Percentiles rank a stretch among this genome's conserved stretches.
These are phyloP conservation scores for Gossypium armourianum DNA, from an alignment of 441 rosid genomes.

Conservation along the genomic window DNA sequence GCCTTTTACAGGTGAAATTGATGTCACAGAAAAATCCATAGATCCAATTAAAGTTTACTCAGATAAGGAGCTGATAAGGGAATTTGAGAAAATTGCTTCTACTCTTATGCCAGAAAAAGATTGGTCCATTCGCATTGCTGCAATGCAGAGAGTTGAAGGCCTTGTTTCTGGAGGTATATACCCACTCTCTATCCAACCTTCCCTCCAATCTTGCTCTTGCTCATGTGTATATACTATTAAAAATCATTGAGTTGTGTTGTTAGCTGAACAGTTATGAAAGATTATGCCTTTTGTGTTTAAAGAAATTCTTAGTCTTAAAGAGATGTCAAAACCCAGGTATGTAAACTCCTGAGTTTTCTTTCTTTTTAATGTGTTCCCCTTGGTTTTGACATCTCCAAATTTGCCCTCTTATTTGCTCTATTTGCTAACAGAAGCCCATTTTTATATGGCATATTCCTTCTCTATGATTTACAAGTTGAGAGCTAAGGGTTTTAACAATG, in stretches of 20 bases:
- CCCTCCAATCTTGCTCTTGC: background rate
- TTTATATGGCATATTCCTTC: background rate
- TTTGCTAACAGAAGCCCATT: background rate
- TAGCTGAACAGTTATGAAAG: background rate
- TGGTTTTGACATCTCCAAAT: background rate
- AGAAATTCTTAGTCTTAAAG: background rate
- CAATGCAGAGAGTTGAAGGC: slow-evolving; percentile 93
- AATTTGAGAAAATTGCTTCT: slow-evolving; percentile 71
- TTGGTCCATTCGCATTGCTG: slow-evolving; percentile 91
- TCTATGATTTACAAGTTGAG: background rate
- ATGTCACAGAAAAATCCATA: slow-evolving; percentile 54
- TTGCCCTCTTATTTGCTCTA: background rate
- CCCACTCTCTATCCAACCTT: background rate
- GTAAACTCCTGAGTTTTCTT: background rate
- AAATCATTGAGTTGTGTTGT: background rate
- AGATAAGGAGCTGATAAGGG: slow-evolving; percentile 87
- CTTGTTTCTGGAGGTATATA: slow-evolving; percentile 78
- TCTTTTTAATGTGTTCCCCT: background rate
- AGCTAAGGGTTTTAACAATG: background rate
- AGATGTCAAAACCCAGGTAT: background rate
- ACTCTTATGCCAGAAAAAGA: slow-evolving; percentile 91
- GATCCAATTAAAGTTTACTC: slow-evolving; percentile 79
- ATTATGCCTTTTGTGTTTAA: background rate
- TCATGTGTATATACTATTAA: background rate
- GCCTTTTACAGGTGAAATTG: slow-evolving; percentile 51